Base-by-base conservation (phyloP, 257 asterid genomes). In the Ilex asprella region DNA sequence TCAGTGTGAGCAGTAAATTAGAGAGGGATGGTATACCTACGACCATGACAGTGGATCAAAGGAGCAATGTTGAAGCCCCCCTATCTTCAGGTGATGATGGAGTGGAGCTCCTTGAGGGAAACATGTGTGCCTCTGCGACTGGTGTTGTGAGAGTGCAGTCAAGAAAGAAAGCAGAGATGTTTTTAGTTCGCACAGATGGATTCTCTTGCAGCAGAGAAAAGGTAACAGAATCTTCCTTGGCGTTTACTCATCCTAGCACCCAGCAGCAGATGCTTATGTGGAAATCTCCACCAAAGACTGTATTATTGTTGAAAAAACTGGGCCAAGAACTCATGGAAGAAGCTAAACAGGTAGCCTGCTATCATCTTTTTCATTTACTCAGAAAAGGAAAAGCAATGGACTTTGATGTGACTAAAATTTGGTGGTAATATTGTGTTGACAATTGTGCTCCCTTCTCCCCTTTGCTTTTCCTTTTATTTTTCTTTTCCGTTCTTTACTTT, bases 231-330 rank as follows among this genome's bases (percentile, higher is more conserved):
- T 81, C 99, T 76, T 93, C 99, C 59, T 79, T 93, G 82, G 97
- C 94, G 15, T 93, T 93, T 78, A 85, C 96, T 68, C 97, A 93
- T 74, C 97, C 99, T 32, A 87, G 94, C 78, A 93, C 99, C 49
- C 99, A 89, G 81, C 99, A 87, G 74, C 99, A 93, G 80, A 93
- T 85, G 94, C 99, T 93, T 76, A 64, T 87, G 82, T 93, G 99
- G 99, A 87, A 89, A 81, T 93, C 99, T 67, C 62, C 85, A 12
- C 99, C 99, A 1, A 93, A 87, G 81, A 93, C 97, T 60, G 95
- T 84, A 54, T 73, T 93, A 70, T 69, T 93, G 60, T 74, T 93
- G 78, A 93, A 93, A 87, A 93, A 93, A 81, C 86, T 93, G 63
- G 99, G 99, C 32, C 81, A 63, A 70, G 96, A 87, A 76, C 99